These are phyloP conservation scores for Apodospora peruviana DNA, from an alignment of 495 filamentous ascomycete genomes.

Conservation along the genomic window DNA sequence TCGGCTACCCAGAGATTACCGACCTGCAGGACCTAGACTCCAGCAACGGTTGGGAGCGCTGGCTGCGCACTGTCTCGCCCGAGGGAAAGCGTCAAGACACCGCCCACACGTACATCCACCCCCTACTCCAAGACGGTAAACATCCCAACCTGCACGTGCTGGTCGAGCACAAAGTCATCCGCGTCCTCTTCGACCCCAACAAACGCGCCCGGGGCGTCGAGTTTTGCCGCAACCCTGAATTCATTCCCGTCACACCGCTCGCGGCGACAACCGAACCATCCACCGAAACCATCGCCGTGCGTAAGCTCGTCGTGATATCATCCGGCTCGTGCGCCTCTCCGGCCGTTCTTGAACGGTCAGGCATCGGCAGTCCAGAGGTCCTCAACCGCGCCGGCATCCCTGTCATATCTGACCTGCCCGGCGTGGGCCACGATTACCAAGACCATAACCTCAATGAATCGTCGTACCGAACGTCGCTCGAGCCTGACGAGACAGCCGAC, in stretches of 20 bases:
- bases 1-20: constrained; percentile 38
- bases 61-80: constrained; percentile 25
- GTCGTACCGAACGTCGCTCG: constrained; percentile 24
- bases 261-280: background rate
- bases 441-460: constrained; percentile 40
- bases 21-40: constrained; percentile 40
- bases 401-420: constrained; percentile 34
- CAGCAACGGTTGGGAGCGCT: constrained; percentile 32
- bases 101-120: constrained; percentile 41
- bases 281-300: constrained; percentile 26
- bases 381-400: constrained; percentile 29
- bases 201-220: constrained; percentile 42
- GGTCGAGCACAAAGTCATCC: constrained; percentile 43
- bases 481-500: constrained; percentile 32
- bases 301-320: constrained; percentile 52
- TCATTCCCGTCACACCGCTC: background rate
- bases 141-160: constrained; percentile 50
- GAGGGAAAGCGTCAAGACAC: constrained; percentile 45
- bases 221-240: constrained; percentile 28
- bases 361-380: constrained; percentile 43
- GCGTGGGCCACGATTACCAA: constrained; percentile 46
- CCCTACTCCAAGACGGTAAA: constrained; percentile 37
- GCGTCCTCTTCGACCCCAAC: constrained; percentile 44
- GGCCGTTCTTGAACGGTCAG: constrained; percentile 56
- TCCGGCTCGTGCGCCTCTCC: constrained; percentile 54